Conservation (phyloP, 1,139 yeast species). For the Yamadazyma friedrichii region DNA sequence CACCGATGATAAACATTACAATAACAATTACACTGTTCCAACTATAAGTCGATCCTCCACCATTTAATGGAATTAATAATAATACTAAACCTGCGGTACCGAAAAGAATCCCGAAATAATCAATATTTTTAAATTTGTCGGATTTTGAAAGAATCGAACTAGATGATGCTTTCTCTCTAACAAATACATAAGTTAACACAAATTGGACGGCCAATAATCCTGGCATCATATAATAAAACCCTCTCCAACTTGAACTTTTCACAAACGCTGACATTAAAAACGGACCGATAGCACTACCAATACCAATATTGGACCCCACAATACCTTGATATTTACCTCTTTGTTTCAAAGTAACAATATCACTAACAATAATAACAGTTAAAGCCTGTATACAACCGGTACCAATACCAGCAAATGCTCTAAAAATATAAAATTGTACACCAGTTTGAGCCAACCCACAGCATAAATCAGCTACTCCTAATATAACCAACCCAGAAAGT, state of each 20-base stretch:
- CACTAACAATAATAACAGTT: conserved; percentile 43
- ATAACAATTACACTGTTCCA: conserved; percentile 54
- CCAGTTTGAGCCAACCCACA: conserved; percentile 44
- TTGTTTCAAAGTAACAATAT: conserved; percentile 40
- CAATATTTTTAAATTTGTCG: conserved; percentile 43
- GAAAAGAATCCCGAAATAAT: conserved; percentile 46
- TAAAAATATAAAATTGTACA: conserved; percentile 37
- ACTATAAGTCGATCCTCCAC: conserved; percentile 53
- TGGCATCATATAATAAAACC: conserved; percentile 47
- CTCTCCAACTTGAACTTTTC: conserved; percentile 47
- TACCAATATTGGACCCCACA: conserved; percentile 50
- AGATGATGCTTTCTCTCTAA: conserved; percentile 16
- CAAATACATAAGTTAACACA: conserved; percentile 24
- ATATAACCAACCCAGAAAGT: conserved; percentile 27
- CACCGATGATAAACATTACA: conserved; percentile 48
- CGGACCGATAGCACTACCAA: conserved; percentile 59
- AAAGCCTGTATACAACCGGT: conserved; percentile 45
- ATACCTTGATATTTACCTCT: conserved; percentile 49
- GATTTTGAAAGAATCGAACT: conserved; percentile 23
- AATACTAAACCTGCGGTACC: conserved; percentile 45
- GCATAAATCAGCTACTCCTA: conserved; percentile 38
- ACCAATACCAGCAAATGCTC: conserved; percentile 48
- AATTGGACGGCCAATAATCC: conserved; percentile 38
- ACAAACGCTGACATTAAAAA: conserved; percentile 52
- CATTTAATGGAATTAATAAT: conserved; percentile 49